A percentile compares a stretch with the other conserved stretches of the same genome.
phyloP scores from a whole-genome alignment of 371 early-diverging fungal genomes.

The Phascolomyces articulosus region DNA sequence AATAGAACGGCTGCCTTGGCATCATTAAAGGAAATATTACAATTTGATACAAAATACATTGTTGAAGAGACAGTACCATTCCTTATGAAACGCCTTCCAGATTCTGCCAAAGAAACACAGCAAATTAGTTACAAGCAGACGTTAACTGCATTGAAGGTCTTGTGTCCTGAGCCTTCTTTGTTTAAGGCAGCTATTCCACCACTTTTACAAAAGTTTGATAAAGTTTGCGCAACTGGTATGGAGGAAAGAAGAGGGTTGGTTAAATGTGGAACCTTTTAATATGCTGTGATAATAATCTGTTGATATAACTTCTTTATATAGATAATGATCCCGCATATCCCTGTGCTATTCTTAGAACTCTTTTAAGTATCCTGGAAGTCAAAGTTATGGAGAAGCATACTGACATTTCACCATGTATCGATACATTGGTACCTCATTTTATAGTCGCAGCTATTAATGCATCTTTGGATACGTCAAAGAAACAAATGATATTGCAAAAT shows the following conservation, averaged over 20 bases:
- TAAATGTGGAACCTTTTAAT: not conserved
- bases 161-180: slow-evolving; percentile 30
- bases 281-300: not conserved
- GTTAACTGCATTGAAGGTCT: slow-evolving; percentile 28
- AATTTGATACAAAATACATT: slow-evolving; percentile 27
- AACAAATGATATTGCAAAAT: slow-evolving; percentile 29
- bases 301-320: not conserved
- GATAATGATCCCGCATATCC: slow-evolving; percentile 35
- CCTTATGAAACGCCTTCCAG: slow-evolving; percentile 32
- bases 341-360: slow-evolving; percentile 41
- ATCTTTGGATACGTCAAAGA: slow-evolving; percentile 30
- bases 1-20: slow-evolving; percentile 26
- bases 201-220: slow-evolving; percentile 39
- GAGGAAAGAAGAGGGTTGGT: not conserved
- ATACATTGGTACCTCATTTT: slow-evolving; percentile 48
- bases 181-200: slow-evolving; percentile 29
- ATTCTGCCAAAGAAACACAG: slow-evolving; percentile 13
- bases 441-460: slow-evolving; percentile 47
- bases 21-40: slow-evolving; percentile 28
- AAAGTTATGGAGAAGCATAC: slow-evolving; percentile 45
- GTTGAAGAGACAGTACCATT: slow-evolving; percentile 38
- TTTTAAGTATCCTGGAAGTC: slow-evolving; percentile 44
- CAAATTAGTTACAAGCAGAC: slow-evolving; percentile 21
- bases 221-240: slow-evolving; percentile 35
- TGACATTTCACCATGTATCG: slow-evolving; percentile 51